A percentile compares a stretch with the other conserved stretches of the same genome.
Evolutionary conservation across 768 basidiomycete genomes (phyloP).

Genomic region (Leucosporidium creatinivorum): DNA sequence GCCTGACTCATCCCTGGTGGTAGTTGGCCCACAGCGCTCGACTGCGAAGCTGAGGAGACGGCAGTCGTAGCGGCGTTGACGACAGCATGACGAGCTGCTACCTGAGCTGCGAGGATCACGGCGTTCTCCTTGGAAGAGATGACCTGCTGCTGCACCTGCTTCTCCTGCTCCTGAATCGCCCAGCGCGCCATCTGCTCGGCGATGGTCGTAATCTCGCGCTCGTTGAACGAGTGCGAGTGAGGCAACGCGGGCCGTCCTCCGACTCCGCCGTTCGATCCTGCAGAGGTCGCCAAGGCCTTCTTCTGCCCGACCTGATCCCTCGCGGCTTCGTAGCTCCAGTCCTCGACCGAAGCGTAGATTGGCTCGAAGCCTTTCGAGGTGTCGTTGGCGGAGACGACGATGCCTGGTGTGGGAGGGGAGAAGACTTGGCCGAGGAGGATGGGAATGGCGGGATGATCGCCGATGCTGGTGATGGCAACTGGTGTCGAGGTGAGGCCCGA

Average conservation of each 20-base stretch:
- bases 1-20: not conserved
- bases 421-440: conserved; percentile 31
- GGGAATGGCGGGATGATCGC: conserved; percentile 29
- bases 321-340: conserved; percentile 18
- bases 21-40: not conserved
- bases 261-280: not conserved
- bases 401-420: conserved; percentile 30
- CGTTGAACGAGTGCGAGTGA: conserved; percentile 10
- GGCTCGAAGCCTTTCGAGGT: conserved; percentile 9
- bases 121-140: conserved; percentile 17
- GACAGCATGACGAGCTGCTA: conserved; percentile 8
- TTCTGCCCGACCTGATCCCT: conserved; percentile 11
- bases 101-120: conserved; percentile 25
- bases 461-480: not conserved
- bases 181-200: conserved; percentile 29
- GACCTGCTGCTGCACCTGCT: conserved; percentile 27
- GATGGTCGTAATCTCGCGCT: conserved; percentile 16
- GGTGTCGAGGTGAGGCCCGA: not conserved
- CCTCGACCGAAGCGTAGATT: conserved; percentile 25
- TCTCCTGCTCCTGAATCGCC: conserved; percentile 24
- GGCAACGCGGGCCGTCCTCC: not conserved
- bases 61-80: not conserved
- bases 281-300: not conserved
- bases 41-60: not conserved
- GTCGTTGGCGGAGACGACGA: conserved; percentile 6